Conservation (phyloP, 495 filamentous ascomycete genomes). For the Rhypophila decipiens region DNA sequence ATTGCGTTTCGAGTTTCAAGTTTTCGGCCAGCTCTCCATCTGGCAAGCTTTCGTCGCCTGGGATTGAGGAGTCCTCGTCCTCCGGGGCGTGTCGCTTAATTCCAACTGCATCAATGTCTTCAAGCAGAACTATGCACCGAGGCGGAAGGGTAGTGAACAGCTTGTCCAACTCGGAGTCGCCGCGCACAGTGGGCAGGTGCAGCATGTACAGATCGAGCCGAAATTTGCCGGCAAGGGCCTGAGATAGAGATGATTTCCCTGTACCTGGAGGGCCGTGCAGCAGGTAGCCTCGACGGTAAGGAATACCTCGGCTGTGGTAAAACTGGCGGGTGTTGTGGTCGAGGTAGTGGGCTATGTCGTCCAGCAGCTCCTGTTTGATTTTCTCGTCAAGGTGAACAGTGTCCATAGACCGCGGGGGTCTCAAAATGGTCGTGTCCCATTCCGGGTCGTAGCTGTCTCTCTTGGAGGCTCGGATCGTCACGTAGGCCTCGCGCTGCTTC, state of each 20-base stretch:
- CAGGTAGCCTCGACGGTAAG: slow-evolving; percentile 58
- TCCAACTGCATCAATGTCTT: slow-evolving; percentile 62
- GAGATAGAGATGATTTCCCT: slow-evolving; percentile 58
- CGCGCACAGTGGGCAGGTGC: slow-evolving; percentile 44
- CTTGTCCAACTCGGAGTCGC: slow-evolving; percentile 44
- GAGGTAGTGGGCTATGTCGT: slow-evolving; percentile 76
- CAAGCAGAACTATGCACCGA: slow-evolving; percentile 59
- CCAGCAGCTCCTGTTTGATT: slow-evolving; percentile 60
- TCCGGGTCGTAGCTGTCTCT: slow-evolving; percentile 19
- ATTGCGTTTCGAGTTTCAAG: slow-evolving; percentile 16
- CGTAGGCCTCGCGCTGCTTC: slow-evolving; percentile 37
- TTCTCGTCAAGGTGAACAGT: slow-evolving; percentile 43
- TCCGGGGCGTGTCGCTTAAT: slow-evolving; percentile 25
- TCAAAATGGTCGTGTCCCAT: slow-evolving; percentile 40
- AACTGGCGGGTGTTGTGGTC: slow-evolving; percentile 61
- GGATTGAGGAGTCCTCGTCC: no score
- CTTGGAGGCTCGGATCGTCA: slow-evolving; percentile 32
- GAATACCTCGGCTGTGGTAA: slow-evolving; percentile 63
- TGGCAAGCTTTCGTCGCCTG: no score
- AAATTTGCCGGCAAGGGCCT: slow-evolving; percentile 58
- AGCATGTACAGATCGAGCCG: slow-evolving; percentile 59
- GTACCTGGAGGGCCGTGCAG: slow-evolving; percentile 63
- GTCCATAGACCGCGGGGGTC: slow-evolving; percentile 37
- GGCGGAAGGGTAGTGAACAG: slow-evolving; percentile 53
- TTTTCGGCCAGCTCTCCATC: slow-evolving; percentile 21